Evolutionary conservation across 345 rosid species (phyloP).

Genomic region (Kernera saxatilis): DNA sequence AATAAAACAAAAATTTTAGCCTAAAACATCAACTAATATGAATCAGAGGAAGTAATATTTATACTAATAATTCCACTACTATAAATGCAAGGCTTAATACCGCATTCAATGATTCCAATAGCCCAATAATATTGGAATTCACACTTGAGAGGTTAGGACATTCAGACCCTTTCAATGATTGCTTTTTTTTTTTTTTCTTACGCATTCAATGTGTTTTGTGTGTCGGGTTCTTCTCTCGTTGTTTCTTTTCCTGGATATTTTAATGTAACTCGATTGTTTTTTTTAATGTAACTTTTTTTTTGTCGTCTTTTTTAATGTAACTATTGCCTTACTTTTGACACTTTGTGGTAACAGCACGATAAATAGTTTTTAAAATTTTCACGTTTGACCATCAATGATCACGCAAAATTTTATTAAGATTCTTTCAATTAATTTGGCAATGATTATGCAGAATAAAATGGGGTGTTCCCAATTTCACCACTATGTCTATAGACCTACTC

Average conservation of each 20-base stretch:
- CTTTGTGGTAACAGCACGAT: too few species aligned
- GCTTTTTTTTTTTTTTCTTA: not conserved
- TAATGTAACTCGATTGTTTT: too few species aligned
- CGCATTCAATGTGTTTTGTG: too few species aligned
- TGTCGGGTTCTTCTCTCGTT: too few species aligned
- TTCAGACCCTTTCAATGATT: not conserved
- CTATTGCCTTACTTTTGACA: not conserved
- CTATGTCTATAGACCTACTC: not conserved
- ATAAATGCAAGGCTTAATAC: not conserved
- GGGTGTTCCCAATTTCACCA: not conserved
- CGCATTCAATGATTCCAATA: not conserved
- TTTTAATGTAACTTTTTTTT: too few species aligned
- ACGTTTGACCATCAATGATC: constrained; percentile 7
- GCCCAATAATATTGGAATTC: not conserved
- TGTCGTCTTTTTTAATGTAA: not conserved
- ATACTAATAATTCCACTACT: not conserved
- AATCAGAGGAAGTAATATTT: too few species aligned
- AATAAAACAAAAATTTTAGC: too few species aligned
- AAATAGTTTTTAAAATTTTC: not conserved
- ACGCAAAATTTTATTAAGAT: not conserved
- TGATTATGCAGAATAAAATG: not conserved
- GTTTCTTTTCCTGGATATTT: too few species aligned
- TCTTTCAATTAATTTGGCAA: not conserved
- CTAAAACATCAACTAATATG: too few species aligned
- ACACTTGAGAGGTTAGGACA: not conserved